A percentile compares a stretch with the other conserved stretches of the same genome.
phyloP scores from a whole-genome alignment of 352 stramenopile species.

The Globisporangium irregulare region DNA sequence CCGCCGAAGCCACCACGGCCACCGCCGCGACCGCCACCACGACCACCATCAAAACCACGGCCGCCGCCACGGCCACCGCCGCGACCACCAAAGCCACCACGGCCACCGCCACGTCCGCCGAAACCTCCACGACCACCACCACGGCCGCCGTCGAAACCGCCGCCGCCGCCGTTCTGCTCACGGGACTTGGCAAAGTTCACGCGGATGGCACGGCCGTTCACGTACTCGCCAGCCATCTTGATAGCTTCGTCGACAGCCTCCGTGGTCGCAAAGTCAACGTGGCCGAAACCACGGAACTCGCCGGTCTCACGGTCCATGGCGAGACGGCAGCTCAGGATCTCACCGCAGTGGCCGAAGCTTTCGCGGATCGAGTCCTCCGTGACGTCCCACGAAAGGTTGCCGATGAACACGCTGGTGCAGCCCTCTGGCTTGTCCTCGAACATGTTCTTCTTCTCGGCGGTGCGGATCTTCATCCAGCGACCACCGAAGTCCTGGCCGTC shows the following conservation, averaged over 20 bases:
- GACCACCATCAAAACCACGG: constrained; percentile 36
- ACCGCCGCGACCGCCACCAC: constrained; percentile 27
- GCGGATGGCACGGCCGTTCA: constrained; percentile 92
- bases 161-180: constrained; percentile 28
- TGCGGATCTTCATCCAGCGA: constrained; percentile 95
- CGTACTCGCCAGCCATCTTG: constrained; percentile 89
- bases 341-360: constrained; percentile 93
- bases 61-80: constrained; percentile 44
- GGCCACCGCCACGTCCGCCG: constrained; percentile 48
- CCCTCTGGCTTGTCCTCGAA: constrained; percentile 92
- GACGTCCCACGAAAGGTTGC: constrained; percentile 96
- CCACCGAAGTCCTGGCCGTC: constrained; percentile 94
- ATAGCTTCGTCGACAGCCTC: constrained; percentile 91
- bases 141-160: constrained; percentile 50
- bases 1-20: constrained; percentile 28
- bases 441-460: constrained; percentile 82
- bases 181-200: constrained; percentile 94
- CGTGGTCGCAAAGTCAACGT: constrained; percentile 96
- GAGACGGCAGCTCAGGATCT: constrained; percentile 94
- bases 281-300: constrained; percentile 97
- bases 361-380: constrained; percentile 93
- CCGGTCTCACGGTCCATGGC: constrained; percentile 96
- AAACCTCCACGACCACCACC: constrained; percentile 61
- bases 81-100: constrained; percentile 57
- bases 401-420: constrained; percentile 96